Conservation (phyloP, 1,139 yeast genomes). For the Pichia sp. region DNA sequence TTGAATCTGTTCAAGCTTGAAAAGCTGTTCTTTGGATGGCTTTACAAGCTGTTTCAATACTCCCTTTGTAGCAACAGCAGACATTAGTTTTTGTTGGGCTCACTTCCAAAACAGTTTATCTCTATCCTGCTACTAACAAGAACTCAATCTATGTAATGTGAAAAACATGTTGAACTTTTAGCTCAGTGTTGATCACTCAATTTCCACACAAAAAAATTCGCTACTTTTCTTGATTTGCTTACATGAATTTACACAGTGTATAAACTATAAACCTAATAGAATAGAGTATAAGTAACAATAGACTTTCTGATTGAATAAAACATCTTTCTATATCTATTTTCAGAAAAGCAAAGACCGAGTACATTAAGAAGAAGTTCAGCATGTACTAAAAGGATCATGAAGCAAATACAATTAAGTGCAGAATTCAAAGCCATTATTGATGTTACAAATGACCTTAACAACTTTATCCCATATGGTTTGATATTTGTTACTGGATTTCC, state of each 20-base stretch:
- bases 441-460: constrained; percentile 36
- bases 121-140: too few relatives aligned
- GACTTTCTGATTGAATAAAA: too few relatives aligned
- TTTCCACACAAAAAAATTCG: too few relatives aligned
- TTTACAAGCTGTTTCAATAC: constrained; percentile 5
- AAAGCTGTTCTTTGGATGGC: constrained; percentile 34
- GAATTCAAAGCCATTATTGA: constrained; percentile 4
- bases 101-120: background rate
- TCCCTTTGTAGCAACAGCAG: constrained; percentile 9
- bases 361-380: background rate
- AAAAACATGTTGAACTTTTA: too few relatives aligned
- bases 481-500: constrained; percentile 33
- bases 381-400: background rate
- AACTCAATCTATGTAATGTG: background rate
- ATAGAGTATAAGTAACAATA: too few relatives aligned
- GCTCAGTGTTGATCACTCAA: too few relatives aligned
- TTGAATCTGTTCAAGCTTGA: constrained; percentile 50
- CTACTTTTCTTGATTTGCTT: too few relatives aligned
- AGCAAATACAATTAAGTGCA: background rate
- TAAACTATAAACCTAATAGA: too few relatives aligned
- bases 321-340: too few relatives aligned
- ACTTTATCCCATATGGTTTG: constrained; percentile 44
- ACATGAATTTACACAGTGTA: too few relatives aligned
- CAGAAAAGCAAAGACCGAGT: background rate
- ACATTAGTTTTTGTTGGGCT: constrained; percentile 3